Evolutionary conservation across 208 protist species (phyloP).

Genomic region (Acanthamoeba sp.): DNA sequence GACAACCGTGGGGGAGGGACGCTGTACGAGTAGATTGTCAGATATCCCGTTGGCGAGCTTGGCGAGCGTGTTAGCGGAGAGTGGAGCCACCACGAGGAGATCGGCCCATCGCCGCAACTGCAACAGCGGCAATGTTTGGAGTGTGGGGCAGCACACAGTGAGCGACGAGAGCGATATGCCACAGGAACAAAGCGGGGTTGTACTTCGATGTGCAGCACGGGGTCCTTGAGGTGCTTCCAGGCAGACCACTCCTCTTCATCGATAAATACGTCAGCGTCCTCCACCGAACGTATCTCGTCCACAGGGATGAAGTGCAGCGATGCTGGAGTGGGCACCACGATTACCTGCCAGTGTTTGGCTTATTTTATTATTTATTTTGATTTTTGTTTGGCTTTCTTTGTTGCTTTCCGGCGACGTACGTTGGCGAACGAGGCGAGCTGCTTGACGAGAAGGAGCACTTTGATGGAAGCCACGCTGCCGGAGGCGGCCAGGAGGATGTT

Average conservation of each 20-base stretch:
- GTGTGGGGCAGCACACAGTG: too few relatives aligned
- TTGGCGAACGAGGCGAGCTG: constrained; percentile 15
- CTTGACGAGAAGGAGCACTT: background rate
- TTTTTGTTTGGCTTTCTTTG: background rate
- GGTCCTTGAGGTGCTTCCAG: constrained; percentile 75
- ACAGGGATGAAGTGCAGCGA: constrained; percentile 38
- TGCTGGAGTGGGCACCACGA: constrained; percentile 8
- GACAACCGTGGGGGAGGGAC: background rate
- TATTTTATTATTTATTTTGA: background rate
- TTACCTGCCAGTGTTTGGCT: background rate
- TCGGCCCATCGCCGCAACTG: constrained; percentile 96
- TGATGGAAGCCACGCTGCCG: constrained; percentile 56
- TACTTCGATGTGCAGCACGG: constrained; percentile 81
- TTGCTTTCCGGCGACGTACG: background rate
- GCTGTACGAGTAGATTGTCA: constrained; percentile 93
- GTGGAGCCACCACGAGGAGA: constrained; percentile 96
- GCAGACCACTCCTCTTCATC: constrained; percentile 68
- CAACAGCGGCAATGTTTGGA: constrained; percentile 76
- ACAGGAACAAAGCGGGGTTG: background rate
- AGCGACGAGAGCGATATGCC: background rate
- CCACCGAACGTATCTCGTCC: background rate
- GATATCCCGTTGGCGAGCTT: constrained; percentile 95
- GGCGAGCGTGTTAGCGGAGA: constrained; percentile 97
- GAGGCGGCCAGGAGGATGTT: constrained; percentile 40
- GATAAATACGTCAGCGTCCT: background rate